Conservation (phyloP, 768 basidiomycete species). For the Russula abietina region DNA sequence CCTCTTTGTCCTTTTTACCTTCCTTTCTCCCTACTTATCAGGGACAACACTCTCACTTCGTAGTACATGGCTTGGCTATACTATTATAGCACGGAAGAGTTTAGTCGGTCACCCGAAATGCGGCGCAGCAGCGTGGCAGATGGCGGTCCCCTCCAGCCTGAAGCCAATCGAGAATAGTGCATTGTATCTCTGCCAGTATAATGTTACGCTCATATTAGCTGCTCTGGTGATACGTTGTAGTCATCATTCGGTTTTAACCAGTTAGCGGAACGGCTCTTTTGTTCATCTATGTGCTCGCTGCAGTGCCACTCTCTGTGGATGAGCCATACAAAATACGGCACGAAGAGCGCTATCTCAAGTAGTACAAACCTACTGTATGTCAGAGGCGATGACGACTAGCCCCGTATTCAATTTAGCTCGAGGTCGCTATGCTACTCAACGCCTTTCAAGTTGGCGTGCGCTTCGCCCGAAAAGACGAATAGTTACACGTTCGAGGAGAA, state of each 20-base stretch:
- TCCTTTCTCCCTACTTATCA: too few relatives aligned
- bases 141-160: conserved; percentile 97
- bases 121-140: conserved; percentile 97
- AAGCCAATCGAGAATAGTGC: conserved; percentile 92
- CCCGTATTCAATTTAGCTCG: conserved; percentile 82
- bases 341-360: conserved; percentile 55
- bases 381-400: conserved; percentile 95
- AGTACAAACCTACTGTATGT: conserved; percentile 92
- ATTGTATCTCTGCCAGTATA: conserved; percentile 77
- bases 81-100: conserved; percentile 92
- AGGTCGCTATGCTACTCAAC: conserved; percentile 83
- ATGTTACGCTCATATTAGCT: conserved; percentile 54
- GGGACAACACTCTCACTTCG: too few relatives aligned
- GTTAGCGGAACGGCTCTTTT: conserved; percentile 84
- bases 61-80: too few relatives aligned
- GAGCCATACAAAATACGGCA: conserved; percentile 67
- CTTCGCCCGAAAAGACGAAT: conserved; percentile 72
- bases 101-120: conserved; percentile 97
- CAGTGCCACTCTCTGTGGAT: conserved; percentile 72
- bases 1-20: too few relatives aligned
- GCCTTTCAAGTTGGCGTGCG: conserved; percentile 85
- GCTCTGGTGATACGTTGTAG: conserved; percentile 34
- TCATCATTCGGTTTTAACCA: conserved; percentile 98
- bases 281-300: conserved; percentile 82
- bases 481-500: conserved; percentile 75